Base-by-base conservation (phyloP, 1,139 yeast genomes). In the Debaryomycetaceae sp. region DNA sequence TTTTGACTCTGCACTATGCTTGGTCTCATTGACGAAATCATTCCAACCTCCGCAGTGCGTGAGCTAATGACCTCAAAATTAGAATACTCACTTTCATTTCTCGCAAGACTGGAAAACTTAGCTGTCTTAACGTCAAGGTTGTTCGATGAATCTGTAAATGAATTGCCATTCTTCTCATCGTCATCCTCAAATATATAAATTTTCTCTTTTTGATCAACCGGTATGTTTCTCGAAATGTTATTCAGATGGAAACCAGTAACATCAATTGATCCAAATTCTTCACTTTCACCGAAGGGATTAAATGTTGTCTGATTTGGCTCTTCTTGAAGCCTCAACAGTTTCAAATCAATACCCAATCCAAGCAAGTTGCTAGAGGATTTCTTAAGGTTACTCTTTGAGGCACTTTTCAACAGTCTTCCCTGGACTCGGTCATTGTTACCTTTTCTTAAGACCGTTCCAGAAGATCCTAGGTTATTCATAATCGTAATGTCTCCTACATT, bases 361-460 rank as follows among this genome's bases (percentile, higher is more conserved):
- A 57, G 52, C 26, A 63, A 48, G 33, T 63, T 56, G 9, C 52
- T 50, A 6, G 59, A 51, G 0, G 65, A 53, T 38, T 55, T 59
- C 42, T 54, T 53, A 40, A 52, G 39, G 3, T 58, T 53, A n/a
- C 39, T 43, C 4, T 51, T 55, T 30, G 41, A 41, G 2, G 42
- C 40, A 17, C 45, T 41, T 13, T 30, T 31, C 34, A 22, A 39
- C 22, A 24, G 43, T 40, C 38, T 38, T 41, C 17, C 44, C 38
- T 9, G 34, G 36, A 9, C 48, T 33, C 30, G 18, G 5, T 34
- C 33, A 18, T 47, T 38, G 15, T 46, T 48, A 6, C 46, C 39
- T 38, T 53, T 58, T 39, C 60, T 55, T 11, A 63, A 50, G 6
- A 68, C 71, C 1, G 75, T 67, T 5, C 63, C 67, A 4, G 58